phyloP scores from a whole-genome alignment of 2,329 filamentous ascomycete species.

The Aspergillus versicolor region DNA sequence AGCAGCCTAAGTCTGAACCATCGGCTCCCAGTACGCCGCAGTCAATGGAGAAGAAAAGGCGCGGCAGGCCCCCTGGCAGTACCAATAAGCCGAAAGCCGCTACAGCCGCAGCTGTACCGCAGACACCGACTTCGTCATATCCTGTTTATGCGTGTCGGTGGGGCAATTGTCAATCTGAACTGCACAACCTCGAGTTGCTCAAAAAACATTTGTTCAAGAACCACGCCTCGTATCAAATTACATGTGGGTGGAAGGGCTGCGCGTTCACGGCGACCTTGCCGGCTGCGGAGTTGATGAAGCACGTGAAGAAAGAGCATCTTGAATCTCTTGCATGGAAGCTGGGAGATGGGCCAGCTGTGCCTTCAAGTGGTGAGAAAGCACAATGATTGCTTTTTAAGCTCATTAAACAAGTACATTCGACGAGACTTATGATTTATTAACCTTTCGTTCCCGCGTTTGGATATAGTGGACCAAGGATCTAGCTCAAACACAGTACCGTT shows the following conservation, averaged over 20 bases:
- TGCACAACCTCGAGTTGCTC: constrained; percentile 62
- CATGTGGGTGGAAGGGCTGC: constrained; percentile 29
- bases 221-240: constrained; percentile 43
- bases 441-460: constrained; percentile 6
- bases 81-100: constrained; percentile 13
- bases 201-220: constrained; percentile 59
- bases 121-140: constrained; percentile 21
- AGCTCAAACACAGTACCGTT: constrained; percentile 24
- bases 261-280: constrained; percentile 18
- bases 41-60: constrained; percentile 16
- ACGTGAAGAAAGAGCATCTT: constrained; percentile 56
- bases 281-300: constrained; percentile 47
- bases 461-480: constrained; percentile 18
- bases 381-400: constrained; percentile 24
- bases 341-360: constrained; percentile 59
- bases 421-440: constrained; percentile 19
- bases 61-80: constrained; percentile 21
- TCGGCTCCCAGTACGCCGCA: constrained; percentile 5
- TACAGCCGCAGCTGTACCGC: constrained; percentile 19
- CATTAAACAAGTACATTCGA: constrained; percentile 4
- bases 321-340: constrained; percentile 54
- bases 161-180: constrained; percentile 55
- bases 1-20: neutral
- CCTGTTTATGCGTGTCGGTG: constrained; percentile 58
- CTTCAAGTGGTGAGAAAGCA: constrained; percentile 55